Conservation (phyloP, 116 monocot genomes). For the Phalaenopsis hybrid region DNA sequence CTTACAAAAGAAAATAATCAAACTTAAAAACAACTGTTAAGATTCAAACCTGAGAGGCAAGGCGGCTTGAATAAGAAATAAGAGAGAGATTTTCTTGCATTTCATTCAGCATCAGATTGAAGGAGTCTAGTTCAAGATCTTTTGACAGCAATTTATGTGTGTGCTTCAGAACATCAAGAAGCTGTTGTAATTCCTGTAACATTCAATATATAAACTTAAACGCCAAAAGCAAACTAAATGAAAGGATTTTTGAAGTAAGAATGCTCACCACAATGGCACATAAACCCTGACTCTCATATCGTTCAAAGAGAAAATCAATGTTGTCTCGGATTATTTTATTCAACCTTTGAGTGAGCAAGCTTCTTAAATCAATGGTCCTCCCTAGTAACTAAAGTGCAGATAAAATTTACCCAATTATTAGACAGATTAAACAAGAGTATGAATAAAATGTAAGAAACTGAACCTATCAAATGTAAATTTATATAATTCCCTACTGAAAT, state of each 20-base stretch:
- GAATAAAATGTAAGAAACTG: not conserved
- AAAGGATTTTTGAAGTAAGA: not conserved
- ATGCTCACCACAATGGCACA: constrained; percentile 81
- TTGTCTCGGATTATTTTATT: constrained; percentile 92
- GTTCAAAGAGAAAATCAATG: constrained; percentile 80
- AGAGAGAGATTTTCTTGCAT: constrained; percentile 97
- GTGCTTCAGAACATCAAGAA: constrained; percentile 68
- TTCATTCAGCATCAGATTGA: constrained; percentile 76
- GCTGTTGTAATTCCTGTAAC: constrained; percentile 70
- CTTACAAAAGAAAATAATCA: too few relatives aligned
- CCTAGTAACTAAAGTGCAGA: constrained; percentile 58
- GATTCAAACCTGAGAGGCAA: constrained; percentile 76
- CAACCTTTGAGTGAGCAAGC: constrained; percentile 81
- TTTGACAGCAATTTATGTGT: constrained; percentile 62
- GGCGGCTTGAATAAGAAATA: constrained; percentile 88
- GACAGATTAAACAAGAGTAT: not conserved
- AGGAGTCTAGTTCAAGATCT: constrained; percentile 78
- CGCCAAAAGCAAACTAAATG: not conserved
- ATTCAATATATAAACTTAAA: not conserved
- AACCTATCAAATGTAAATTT: not conserved
- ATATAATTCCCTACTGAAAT: too few relatives aligned
- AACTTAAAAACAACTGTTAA: constrained; percentile 3
- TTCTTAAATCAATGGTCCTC: constrained; percentile 84
- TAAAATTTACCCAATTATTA: constrained; percentile 5
- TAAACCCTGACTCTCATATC: constrained; percentile 76